Evolutionary conservation across 2,329 filamentous ascomycete species (phyloP).

Genomic region (Tympanopsis confertula): DNA sequence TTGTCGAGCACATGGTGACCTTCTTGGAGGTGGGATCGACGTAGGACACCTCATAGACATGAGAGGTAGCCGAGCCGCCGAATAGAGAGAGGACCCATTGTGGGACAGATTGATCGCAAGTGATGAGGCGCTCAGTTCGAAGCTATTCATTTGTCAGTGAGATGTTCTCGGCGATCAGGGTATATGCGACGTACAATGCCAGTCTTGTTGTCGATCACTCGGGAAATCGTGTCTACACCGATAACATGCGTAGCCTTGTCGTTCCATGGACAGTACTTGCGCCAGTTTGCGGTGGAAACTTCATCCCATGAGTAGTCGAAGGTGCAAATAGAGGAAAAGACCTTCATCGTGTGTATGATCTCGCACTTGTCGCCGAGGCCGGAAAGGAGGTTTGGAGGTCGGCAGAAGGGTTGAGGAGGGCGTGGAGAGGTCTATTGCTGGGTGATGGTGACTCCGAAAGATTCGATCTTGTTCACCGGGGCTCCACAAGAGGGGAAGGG

Average conservation of each 20-base stretch:
- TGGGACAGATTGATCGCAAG: conserved; percentile 32
- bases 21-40: conserved; percentile 75
- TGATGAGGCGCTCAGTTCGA: conserved; percentile 20
- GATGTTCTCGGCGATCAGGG: neutral
- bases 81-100: conserved; percentile 18
- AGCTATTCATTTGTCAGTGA: neutral
- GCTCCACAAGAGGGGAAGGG: no score
- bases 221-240: neutral
- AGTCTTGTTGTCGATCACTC: neutral
- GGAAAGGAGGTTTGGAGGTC: no score
- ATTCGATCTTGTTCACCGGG: no score
- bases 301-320: conserved; percentile 1
- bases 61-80: conserved; percentile 39
- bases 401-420: no score
- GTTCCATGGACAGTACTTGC: conserved; percentile 1
- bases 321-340: conserved; percentile 1
- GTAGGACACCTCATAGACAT: conserved; percentile 92
- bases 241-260: conserved; percentile 1
- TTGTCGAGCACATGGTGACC: conserved; percentile 93
- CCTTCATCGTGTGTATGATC: no score
- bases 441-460: no score
- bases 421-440: no score
- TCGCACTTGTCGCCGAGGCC: no score
- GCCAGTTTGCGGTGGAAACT: conserved; percentile 1
- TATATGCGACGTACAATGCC: neutral